phyloP scores from a whole-genome alignment of 1,284 basidiomycete species.

The Ustilago trichophora region DNA sequence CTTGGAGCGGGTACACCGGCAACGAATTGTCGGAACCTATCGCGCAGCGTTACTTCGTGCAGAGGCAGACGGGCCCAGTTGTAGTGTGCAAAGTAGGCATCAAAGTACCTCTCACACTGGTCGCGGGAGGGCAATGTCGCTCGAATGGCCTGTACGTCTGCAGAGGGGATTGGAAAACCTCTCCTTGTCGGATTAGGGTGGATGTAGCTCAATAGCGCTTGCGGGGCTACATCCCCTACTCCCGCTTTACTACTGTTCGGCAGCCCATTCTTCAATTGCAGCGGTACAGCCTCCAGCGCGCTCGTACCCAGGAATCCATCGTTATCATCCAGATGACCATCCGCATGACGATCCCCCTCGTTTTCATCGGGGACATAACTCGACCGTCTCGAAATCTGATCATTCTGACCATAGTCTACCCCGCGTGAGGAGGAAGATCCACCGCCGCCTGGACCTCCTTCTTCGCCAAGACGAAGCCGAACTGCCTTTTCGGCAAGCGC shows the following conservation, averaged over 20 bases:
- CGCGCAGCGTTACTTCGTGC: conserved; percentile 27
- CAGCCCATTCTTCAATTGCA: conserved; percentile 35
- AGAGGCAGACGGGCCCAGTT: conserved; percentile 46
- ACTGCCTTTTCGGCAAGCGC: conserved; percentile 46
- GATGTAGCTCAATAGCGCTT: conserved; percentile 34
- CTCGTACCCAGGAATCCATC: conserved; percentile 45
- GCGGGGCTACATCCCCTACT: conserved; percentile 23
- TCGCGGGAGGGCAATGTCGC: conserved; percentile 34
- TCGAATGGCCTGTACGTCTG: conserved; percentile 42
- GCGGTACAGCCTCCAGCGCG: conserved; percentile 40
- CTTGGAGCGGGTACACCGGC: conserved; percentile 28
- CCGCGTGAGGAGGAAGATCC: background rate
- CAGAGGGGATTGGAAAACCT: conserved; percentile 43
- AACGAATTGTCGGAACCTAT: conserved; percentile 37
- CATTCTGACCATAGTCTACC: conserved; percentile 1
- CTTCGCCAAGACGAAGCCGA: conserved; percentile 22
- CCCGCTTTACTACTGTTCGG: conserved; percentile 13
- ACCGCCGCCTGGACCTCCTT: too few species aligned
- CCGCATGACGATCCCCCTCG: conserved; percentile 33
- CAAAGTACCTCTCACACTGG: conserved; percentile 47
- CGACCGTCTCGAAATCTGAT: conserved; percentile 20
- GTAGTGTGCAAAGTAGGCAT: conserved; percentile 46
- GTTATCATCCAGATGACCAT: conserved; percentile 43
- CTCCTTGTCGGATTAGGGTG: conserved; percentile 40
- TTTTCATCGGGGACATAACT: conserved; percentile 35